phyloP scores from a whole-genome alignment of 306 rosid genomes.

The Sicyos edulis region DNA sequence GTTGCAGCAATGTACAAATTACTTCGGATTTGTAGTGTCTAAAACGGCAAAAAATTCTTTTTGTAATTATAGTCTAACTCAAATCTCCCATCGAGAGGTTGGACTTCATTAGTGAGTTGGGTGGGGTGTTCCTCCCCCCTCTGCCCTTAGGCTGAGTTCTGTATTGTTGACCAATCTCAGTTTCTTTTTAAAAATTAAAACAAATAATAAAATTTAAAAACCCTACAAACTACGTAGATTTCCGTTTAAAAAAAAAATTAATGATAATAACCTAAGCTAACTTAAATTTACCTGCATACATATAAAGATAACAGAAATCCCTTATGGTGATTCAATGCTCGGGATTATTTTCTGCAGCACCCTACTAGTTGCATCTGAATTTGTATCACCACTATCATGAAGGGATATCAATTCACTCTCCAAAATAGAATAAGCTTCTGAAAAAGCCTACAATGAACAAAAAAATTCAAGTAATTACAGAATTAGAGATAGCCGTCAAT shows the following conservation, averaged over 20 bases:
- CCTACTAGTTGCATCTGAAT: constrained; percentile 40
- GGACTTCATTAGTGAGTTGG: neutral
- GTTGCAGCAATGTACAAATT: no score
- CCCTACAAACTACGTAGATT: no score
- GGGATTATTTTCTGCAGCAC: constrained; percentile 74
- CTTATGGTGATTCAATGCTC: constrained; percentile 50
- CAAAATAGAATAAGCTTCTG: constrained; percentile 74
- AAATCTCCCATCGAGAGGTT: neutral
- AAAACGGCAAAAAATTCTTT: neutral
- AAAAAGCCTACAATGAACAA: constrained; percentile 61
- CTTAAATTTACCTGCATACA: constrained; percentile 38
- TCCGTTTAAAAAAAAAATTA: neutral
- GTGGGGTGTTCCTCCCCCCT: neutral
- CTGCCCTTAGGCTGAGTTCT: neutral
- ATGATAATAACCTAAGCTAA: constrained; percentile 18
- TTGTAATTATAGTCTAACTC: neutral
- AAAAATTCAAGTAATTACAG: neutral
- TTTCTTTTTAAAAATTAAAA: no score
- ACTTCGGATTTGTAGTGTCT: no score
- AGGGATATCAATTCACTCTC: constrained; percentile 56
- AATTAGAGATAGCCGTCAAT: neutral
- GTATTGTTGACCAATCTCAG: no score
- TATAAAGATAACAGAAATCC: constrained; percentile 25
- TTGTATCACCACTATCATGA: constrained; percentile 39
- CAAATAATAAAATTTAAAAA: no score